Evolutionary conservation across 2,329 filamentous ascomycete species (phyloP), one percentile per base, ranked within the genome.

Genomic region (Dothiorella sarmentorum): DNA sequence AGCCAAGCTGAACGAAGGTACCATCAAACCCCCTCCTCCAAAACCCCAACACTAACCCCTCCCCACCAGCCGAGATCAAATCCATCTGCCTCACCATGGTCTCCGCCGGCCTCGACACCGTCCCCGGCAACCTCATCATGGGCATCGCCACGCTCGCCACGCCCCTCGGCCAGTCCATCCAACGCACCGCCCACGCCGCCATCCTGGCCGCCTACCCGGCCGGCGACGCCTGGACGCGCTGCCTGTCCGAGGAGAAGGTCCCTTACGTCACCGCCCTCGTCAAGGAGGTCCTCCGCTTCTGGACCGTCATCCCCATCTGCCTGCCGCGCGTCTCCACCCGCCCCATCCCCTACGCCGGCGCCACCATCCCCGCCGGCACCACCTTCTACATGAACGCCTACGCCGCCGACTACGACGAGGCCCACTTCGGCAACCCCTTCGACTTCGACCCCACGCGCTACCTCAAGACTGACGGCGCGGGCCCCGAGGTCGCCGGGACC

Each of bases 61-160:
- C 13, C 69, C 71, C 61, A 3, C 5, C 56, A 88, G 87, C 83
- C 11, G 90, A 92, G 71, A 80, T 92, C 51, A 90, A 88, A 72
- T 89, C 87, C 2, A 90, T 94, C 64, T 90, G 89, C 69, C 74
- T 94, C 22, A 91, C 88, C 22, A 91, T 93, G 83, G 87, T 93
- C 0, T 89, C 86, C 1, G 90, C 88, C 0, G 90, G 90, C 17
- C 82, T 93, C 15, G 90, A 94, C 68, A 94, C 90, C 0, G 86
- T 94, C 1, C 88, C 90, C 0, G 88, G 85, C 10, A 92, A 91
- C 62, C 74, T 93, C 9, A 86, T 91, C 66, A 90, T 91, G 87
- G 86, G 86, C 11, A 83, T 93, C 43, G 90, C 87, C 2, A 90
- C 89, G 64, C 80, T 94, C 2, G 82, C 87, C n/a, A 85, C 83